These are phyloP conservation scores for Peronospora destructor DNA, from an alignment of 352 stramenopile genomes.

Conservation along the genomic window DNA sequence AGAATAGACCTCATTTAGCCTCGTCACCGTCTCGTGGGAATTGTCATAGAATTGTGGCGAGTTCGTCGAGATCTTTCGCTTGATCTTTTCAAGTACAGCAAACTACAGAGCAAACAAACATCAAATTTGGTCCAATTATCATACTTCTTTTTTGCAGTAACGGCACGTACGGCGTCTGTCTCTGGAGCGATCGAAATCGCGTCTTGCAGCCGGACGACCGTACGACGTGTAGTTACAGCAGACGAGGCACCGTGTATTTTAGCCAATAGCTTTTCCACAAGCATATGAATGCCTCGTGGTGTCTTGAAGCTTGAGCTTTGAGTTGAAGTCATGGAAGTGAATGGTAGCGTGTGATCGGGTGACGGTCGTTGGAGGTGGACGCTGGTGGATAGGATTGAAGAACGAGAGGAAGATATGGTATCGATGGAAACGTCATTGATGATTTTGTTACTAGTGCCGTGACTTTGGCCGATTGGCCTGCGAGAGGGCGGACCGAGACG, in stretches of 20 bases:
- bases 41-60: constrained; percentile 36
- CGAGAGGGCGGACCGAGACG: constrained; percentile 13
- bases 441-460: constrained; percentile 4
- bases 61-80: constrained; percentile 49
- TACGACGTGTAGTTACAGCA: constrained; percentile 46
- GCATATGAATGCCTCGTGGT: constrained; percentile 40
- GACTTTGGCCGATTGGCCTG: background rate
- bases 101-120: constrained; percentile 27
- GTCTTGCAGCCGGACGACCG: constrained; percentile 52
- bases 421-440: constrained; percentile 1
- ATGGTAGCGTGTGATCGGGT: constrained; percentile 16
- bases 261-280: constrained; percentile 48
- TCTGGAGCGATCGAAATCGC: constrained; percentile 15
- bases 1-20: constrained; percentile 72
- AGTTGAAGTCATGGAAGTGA: constrained; percentile 28
- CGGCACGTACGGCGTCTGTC: constrained; percentile 34
- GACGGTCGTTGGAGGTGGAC: constrained; percentile 7
- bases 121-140: too few relatives aligned
- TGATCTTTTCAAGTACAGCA: constrained; percentile 72
- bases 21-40: constrained; percentile 37
- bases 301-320: constrained; percentile 20
- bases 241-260: constrained; percentile 51
- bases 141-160: too few relatives aligned
- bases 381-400: constrained; percentile 3
- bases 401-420: constrained; percentile 6